Base-by-base conservation (phyloP, 768 basidiomycete species). In the Tricholoma furcatifolium region DNA sequence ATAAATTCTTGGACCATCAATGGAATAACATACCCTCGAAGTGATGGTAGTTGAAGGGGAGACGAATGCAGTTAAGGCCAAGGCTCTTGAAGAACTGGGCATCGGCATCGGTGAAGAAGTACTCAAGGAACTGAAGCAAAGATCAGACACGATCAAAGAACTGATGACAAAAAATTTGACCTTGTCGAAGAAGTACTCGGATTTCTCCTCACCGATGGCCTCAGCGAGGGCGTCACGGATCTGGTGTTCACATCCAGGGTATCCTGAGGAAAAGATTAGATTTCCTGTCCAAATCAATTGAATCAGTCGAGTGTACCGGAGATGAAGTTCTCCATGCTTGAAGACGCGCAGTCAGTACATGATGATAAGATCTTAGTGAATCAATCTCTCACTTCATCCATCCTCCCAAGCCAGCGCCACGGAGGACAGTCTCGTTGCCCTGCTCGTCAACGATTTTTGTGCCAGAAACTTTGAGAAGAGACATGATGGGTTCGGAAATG, bases 121-220 rank as follows among this genome's bases (percentile, higher is more conserved):
- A 84, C 65, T 91, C 87, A 11, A 92, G 74, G 68, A 91, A 90
- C 87, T 91, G 56, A 1, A 39, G 41, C 34, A 46, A 45, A 30
- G 35, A 24, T 44, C 8, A 49, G 2, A 24, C 27, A 42, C 36
- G 7, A 12, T 21, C 30, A 3, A 12, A 11, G 35, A 2, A 1
- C 49, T 54, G 68, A 42, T 44, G 2, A 15, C 3, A 2, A 36
- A 11, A 34, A 36, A 54, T 30, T 17, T 23, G 52, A 85, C 89
- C 76, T 87, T 89, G 77, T 93, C 88, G 62, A 92, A 93, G 76
- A 91, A 93, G 66, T 84, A 84, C 10, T 83, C 82, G 8, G 85
- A 81, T 65, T 88, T 87, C 42, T 79, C 78, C 45, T 77, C 54
- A 0, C 91, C 91, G 23, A 93, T 73, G 2, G 82, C 77, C 9